phyloP scores from a whole-genome alignment of 2,329 filamentous ascomycete species.

The Coniochaeta sp. region DNA sequence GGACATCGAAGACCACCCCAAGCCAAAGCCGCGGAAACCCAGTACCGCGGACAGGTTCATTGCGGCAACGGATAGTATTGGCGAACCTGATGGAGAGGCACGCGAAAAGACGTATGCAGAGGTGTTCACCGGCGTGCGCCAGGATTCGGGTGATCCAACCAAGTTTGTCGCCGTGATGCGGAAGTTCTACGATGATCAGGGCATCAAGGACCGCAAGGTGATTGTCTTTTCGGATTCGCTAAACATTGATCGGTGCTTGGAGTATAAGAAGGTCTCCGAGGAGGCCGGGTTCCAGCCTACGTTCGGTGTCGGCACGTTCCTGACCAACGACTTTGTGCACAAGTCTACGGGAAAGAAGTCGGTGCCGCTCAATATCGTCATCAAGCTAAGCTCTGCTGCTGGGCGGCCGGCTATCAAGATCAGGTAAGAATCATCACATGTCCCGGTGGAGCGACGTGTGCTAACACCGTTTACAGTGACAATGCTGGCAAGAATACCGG shows the following conservation, averaged over 20 bases:
- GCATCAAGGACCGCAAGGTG: constrained; percentile 72
- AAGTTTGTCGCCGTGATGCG: constrained; percentile 73
- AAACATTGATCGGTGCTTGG: constrained; percentile 81
- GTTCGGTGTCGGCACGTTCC: constrained; percentile 91
- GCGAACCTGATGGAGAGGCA: constrained; percentile 29
- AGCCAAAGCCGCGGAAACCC: constrained; percentile 14
- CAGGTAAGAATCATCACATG: constrained; percentile 34
- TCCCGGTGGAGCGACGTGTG: background rate
- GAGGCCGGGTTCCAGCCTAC: constrained; percentile 73
- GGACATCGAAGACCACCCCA: constrained; percentile 32
- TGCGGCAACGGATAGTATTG: constrained; percentile 9
- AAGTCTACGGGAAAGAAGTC: constrained; percentile 72
- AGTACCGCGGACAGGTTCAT: constrained; percentile 21
- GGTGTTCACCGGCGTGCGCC: constrained; percentile 74
- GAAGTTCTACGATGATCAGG: constrained; percentile 67
- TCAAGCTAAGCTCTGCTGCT: constrained; percentile 82
- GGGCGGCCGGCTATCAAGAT: constrained; percentile 86
- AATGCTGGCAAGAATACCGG: constrained; percentile 94
- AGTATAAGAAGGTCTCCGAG: constrained; percentile 82
- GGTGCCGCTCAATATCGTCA: constrained; percentile 90
- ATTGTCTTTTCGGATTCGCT: constrained; percentile 96
- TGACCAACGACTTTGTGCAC: constrained; percentile 89
- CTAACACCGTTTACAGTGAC: constrained; percentile 38
- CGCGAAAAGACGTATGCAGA: constrained; percentile 63
- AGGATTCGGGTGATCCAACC: constrained; percentile 82